Percentiles rank a stretch among this genome's conserved stretches.
Evolutionary conservation across 352 stramenopile species (phyloP).

Genomic region (Blastocystis sp.): DNA sequence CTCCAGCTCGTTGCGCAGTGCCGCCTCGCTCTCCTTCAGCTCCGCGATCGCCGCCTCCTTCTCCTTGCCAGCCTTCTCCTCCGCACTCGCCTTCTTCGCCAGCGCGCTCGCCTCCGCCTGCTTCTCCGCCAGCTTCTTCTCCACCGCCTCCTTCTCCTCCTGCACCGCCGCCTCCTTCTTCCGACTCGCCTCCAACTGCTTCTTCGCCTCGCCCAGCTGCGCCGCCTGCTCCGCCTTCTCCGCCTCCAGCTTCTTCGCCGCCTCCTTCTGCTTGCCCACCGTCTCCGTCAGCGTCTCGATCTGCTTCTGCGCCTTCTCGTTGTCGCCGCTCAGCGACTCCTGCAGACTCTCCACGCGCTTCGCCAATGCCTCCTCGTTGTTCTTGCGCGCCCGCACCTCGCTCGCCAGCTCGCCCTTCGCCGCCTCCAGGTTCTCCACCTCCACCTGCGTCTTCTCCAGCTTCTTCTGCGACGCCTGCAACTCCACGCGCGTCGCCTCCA

Average conservation of each 20-base stretch:
- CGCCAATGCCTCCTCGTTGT: constrained; percentile 4
- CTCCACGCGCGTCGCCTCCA: not conserved
- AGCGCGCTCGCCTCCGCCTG: not conserved
- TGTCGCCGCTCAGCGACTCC: constrained; percentile 31
- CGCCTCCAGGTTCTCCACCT: constrained; percentile 13
- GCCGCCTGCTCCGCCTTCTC: not conserved
- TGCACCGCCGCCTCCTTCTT: not conserved
- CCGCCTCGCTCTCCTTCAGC: constrained; percentile 4
- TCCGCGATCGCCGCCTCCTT: not conserved
- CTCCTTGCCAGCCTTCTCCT: no score
- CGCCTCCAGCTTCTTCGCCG: constrained; percentile 34
- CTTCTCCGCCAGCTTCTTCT: not conserved
- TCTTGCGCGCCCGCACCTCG: not conserved
- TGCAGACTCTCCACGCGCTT: constrained; percentile 35
- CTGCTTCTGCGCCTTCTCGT: constrained; percentile 50
- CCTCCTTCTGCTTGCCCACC: not conserved
- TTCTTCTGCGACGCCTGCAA: constrained; percentile 26
- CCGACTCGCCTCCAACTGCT: not conserved
- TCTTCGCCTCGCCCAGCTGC: not conserved
- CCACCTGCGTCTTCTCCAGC: constrained; percentile 36
- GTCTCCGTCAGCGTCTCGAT: constrained; percentile 32
- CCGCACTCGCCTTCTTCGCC: no score
- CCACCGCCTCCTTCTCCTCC: not conserved
- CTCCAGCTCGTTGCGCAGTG: no score
- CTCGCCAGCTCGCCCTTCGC: not conserved